phyloP scores from a whole-genome alignment of 2,329 filamentous ascomycete species.

The Microcera coccophila region DNA sequence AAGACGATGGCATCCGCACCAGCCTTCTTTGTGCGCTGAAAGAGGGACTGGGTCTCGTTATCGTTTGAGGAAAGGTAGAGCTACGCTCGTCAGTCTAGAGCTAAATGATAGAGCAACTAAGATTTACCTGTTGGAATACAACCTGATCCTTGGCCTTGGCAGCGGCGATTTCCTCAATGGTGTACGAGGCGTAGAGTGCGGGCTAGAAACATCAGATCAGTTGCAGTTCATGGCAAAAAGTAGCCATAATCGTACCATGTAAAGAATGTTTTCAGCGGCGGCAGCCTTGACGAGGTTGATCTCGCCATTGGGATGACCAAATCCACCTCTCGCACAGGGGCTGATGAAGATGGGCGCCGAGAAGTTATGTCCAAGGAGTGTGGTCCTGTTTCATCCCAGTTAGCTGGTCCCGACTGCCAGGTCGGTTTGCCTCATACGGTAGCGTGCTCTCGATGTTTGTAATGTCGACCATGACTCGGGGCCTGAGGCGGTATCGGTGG shows the following conservation, averaged over 20 bases:
- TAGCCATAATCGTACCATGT: constrained; percentile 35
- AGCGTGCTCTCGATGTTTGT: constrained; percentile 40
- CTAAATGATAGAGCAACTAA: not conserved
- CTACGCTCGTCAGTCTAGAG: constrained; percentile 6
- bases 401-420: constrained; percentile 4
- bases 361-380: constrained; percentile 51
- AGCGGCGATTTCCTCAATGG: constrained; percentile 37
- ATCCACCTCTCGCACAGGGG: constrained; percentile 44
- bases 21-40: constrained; percentile 30
- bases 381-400: constrained; percentile 33
- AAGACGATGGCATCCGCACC: constrained; percentile 37
- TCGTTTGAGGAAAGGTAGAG: constrained; percentile 31
- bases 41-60: constrained; percentile 30
- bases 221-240: too few relatives aligned
- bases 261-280: constrained; percentile 45
- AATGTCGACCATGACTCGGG: constrained; percentile 49
- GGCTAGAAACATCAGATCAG: constrained; percentile 19
- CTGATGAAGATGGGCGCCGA: constrained; percentile 53
- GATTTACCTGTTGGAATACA: constrained; percentile 35
- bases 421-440: constrained; percentile 14
- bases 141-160: constrained; percentile 36
- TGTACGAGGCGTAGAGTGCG: constrained; percentile 31
- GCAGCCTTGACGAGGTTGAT: constrained; percentile 48
- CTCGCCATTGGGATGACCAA: constrained; percentile 45
- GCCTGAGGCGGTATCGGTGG: constrained; percentile 45